These are phyloP conservation scores for Proliferodiscus dingleyae DNA, from an alignment of 2,329 filamentous ascomycete genomes.

Conservation along the genomic window DNA sequence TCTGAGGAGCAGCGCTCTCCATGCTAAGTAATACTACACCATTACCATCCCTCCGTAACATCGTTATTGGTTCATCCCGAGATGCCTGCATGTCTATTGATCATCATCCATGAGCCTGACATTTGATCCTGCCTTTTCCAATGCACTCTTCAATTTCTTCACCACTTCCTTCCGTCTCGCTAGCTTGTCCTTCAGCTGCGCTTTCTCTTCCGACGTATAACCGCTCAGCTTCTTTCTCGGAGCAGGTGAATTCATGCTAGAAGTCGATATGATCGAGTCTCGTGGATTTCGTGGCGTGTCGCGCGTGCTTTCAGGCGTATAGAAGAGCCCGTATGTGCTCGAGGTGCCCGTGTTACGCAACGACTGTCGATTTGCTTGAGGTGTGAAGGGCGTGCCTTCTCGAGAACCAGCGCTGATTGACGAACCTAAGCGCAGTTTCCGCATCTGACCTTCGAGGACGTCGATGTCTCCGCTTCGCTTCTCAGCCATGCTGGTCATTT, in stretches of 20 bases:
- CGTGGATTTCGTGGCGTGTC: constrained; percentile 22
- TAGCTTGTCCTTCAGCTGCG: constrained; percentile 48
- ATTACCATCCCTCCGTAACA: no score
- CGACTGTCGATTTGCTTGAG: constrained; percentile 24
- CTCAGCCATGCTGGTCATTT: constrained; percentile 90
- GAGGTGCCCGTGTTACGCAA: constrained; percentile 21
- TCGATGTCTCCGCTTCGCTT: constrained; percentile 88
- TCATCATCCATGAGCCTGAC: constrained; percentile 28
- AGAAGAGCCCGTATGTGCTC: constrained; percentile 26
- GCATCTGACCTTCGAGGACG: constrained; percentile 81
- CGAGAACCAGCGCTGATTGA: constrained; percentile 34
- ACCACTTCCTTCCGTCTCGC: constrained; percentile 50
- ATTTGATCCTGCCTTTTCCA: constrained; percentile 29
- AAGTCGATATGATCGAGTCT: constrained; percentile 27
- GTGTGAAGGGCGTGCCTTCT: constrained; percentile 38
- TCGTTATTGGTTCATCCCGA: no score
- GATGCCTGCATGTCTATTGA: constrained; percentile 12
- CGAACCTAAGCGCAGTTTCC: constrained; percentile 55
- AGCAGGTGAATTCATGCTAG: constrained; percentile 28
- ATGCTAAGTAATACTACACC: no score
- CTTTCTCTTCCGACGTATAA: constrained; percentile 56
- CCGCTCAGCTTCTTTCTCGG: constrained; percentile 59
- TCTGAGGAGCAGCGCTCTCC: no score
- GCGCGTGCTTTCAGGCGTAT: constrained; percentile 28
- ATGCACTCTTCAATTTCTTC: constrained; percentile 39